phyloP scores from a whole-genome alignment of 2,329 filamentous ascomycete genomes.

The Anisogramma anomala region DNA sequence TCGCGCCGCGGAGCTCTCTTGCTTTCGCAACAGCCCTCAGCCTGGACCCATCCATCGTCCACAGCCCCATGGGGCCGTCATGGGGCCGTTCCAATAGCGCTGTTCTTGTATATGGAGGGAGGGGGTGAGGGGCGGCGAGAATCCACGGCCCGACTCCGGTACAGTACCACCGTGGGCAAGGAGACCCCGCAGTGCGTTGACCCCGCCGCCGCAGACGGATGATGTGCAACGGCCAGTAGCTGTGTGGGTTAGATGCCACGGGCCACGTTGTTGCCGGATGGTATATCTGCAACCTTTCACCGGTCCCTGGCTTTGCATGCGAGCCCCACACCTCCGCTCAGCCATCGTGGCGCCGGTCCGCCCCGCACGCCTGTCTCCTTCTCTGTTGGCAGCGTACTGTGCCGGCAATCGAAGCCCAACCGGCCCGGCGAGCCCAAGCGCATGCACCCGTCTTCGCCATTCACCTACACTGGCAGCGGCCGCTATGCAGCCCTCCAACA shows the following conservation, averaged over 20 bases:
- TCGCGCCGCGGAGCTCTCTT: no score
- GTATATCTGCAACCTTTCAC: no score
- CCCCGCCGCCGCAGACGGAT: no score
- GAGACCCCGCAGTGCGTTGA: no score
- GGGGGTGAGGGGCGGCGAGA: no score
- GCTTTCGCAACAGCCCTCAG: constrained; percentile 1
- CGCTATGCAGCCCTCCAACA: constrained; percentile 35
- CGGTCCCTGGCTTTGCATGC: no score
- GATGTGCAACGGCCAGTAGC: no score
- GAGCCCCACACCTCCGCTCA: background rate
- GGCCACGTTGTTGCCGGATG: no score
- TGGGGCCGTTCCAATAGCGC: constrained; percentile 10
- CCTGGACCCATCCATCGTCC: constrained; percentile 7
- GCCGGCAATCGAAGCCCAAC: background rate
- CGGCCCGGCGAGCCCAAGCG: background rate
- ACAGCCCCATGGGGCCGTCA: constrained; percentile 1
- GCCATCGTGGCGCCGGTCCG: constrained; percentile 1
- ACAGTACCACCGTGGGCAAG: no score
- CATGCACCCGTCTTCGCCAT: background rate
- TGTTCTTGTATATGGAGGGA: no score
- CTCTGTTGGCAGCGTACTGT: background rate
- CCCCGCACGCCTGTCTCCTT: background rate
- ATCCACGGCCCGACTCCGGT: no score
- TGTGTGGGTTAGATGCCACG: no score
- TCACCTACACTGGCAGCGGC: constrained; percentile 13